Evolutionary conservation across 352 stramenopile species (phyloP).

Genomic region (Phytophthora rubi): DNA sequence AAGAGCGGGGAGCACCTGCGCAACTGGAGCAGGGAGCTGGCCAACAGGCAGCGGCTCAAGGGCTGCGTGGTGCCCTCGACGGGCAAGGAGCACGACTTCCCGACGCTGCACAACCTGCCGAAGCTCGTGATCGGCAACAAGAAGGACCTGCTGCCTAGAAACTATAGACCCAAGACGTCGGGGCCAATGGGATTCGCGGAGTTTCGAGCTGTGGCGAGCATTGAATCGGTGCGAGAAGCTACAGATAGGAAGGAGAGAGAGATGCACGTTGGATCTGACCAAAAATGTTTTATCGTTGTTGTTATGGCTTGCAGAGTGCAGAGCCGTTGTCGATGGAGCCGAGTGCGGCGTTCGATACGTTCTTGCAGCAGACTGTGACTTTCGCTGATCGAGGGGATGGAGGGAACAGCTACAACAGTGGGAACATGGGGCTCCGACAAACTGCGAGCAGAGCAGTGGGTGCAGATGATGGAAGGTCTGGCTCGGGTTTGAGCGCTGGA

Average conservation of each 20-base stretch:
- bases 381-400: slow-evolving; percentile 55
- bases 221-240: slow-evolving; percentile 56
- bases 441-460: slow-evolving; percentile 48
- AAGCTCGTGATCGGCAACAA: slow-evolving; percentile 89
- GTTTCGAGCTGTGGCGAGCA: slow-evolving; percentile 54
- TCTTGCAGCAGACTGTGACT: slow-evolving; percentile 66
- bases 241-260: background rate
- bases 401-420: slow-evolving; percentile 16
- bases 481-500: slow-evolving; percentile 12
- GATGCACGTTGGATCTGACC: background rate
- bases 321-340: slow-evolving; percentile 62
- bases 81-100: slow-evolving; percentile 36
- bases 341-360: slow-evolving; percentile 55
- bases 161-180: slow-evolving; percentile 29
- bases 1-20: slow-evolving; percentile 78
- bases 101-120: slow-evolving; percentile 57
- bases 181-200: slow-evolving; percentile 41
- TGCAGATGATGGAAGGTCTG: slow-evolving; percentile 13
- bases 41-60: slow-evolving; percentile 50
- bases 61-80: slow-evolving; percentile 58
- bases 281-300: background rate
- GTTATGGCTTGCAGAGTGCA: slow-evolving; percentile 48
- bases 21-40: slow-evolving; percentile 66
- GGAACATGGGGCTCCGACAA: slow-evolving; percentile 51
- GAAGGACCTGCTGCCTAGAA: slow-evolving; percentile 51